Base-by-base conservation (phyloP, 495 filamentous ascomycete genomes). In the Durotheca rogersii region DNA sequence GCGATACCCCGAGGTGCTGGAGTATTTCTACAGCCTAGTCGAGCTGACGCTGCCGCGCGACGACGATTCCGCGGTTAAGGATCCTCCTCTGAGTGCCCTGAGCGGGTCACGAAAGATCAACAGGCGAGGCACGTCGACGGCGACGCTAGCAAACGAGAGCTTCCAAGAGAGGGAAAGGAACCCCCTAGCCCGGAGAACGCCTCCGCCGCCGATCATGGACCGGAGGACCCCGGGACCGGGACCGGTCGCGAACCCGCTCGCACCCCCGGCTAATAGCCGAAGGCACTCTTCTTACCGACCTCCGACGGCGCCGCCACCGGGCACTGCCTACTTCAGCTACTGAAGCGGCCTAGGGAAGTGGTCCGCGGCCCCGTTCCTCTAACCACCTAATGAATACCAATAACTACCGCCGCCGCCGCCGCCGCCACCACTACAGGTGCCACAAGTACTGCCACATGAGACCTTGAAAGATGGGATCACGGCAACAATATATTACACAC, bases 1-100 rank as follows among this genome's bases (percentile, higher is more conserved):
- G 42, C 72, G 79, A 41, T 89, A 89, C 53, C 85, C 85, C 3
- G 82, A 87, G 58, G 83, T 88, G 18, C 71, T 89, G 30, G 83
- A 88, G 66, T 85, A 87, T 60, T 88, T 82, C 57, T 88, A 79
- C 69, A 74, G 77, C 46, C 68, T 85, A 18, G 78, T 87, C 11
- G 80, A 84, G 51, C 53, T 86, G 45, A 75, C 72, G 33, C 63
- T 85, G 5, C 83, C 83, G 0, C 60, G 66, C 16, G 77, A 81
- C 35, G 71, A 79, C 45, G 77, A 80, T 23, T 61, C 70, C 1
- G 67, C 68, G 20, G 76, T 81, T 36, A 75, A 75, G 51, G 77
- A 81, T 51, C 78, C 77, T 39, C 78, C 78, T 6, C 62, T 81
- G 41, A 77, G 74, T 56, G 76, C 77, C 41, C 69, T 80, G 45